Percentiles rank a stretch among this genome's conserved stretches.
Evolutionary conservation across 2,329 filamentous ascomycete species (phyloP).

Genomic region (Microthyrium microscopicum): DNA sequence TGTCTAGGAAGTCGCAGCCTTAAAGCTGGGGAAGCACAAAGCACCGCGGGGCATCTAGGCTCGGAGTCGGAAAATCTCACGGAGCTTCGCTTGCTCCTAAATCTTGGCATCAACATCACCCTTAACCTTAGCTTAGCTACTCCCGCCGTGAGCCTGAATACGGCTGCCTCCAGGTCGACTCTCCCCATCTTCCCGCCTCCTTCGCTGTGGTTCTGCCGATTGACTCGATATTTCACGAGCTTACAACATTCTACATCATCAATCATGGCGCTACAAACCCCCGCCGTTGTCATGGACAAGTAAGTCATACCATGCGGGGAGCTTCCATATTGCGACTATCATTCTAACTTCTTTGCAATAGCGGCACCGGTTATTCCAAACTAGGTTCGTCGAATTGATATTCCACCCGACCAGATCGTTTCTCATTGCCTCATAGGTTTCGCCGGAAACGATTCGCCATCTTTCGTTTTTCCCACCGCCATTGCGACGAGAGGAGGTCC

Average conservation of each 20-base stretch:
- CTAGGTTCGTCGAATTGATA: slow-evolving; percentile 50
- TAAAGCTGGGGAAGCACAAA: too few species aligned
- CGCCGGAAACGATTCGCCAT: slow-evolving; percentile 96
- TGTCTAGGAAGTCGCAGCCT: too few species aligned
- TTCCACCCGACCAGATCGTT: background rate
- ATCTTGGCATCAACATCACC: too few species aligned
- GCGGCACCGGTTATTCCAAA: slow-evolving; percentile 98
- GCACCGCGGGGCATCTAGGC: too few species aligned
- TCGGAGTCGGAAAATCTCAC: too few species aligned
- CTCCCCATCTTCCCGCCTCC: too few species aligned
- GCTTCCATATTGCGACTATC: slow-evolving; percentile 11
- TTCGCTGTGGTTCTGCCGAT: background rate
- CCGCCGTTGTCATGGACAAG: slow-evolving; percentile 99
- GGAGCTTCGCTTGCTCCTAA: too few species aligned
- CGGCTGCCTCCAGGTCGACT: too few species aligned
- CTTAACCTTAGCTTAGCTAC: too few species aligned
- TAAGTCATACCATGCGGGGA: slow-evolving; percentile 37
- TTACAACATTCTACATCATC: too few species aligned
- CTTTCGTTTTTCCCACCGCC: slow-evolving; percentile 96
- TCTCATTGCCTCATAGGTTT: slow-evolving; percentile 50
- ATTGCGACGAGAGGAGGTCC: slow-evolving; percentile 81
- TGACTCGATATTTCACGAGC: background rate
- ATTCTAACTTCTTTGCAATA: slow-evolving; percentile 32
- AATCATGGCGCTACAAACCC: slow-evolving; percentile 91
- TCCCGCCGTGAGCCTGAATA: too few species aligned